phyloP scores from a whole-genome alignment of 1,139 yeast genomes.

The Meyerozyma smithsonii region DNA sequence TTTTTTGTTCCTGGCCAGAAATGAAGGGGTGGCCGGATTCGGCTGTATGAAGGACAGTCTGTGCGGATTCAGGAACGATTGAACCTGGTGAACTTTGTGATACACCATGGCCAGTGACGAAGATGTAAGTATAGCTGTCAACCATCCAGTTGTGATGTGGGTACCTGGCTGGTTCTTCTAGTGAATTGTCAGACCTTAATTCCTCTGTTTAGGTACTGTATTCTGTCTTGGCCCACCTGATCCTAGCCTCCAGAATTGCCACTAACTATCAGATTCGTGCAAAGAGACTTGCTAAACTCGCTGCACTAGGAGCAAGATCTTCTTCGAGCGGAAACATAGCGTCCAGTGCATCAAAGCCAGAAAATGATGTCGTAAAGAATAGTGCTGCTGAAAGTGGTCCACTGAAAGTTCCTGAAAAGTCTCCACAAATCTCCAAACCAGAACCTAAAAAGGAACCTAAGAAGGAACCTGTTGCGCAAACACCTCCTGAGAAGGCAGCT shows the following conservation, averaged over 20 bases:
- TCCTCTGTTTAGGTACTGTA: too few species aligned
- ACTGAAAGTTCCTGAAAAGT: slow-evolving; percentile 4
- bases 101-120: slow-evolving; percentile 12
- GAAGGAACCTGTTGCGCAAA: neutral
- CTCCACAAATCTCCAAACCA: neutral
- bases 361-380: neutral
- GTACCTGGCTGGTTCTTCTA: too few species aligned
- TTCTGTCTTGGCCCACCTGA: too few species aligned
- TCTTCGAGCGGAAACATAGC: neutral
- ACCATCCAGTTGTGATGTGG: too few species aligned
- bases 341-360: neutral
- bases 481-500: slow-evolving; percentile 2
- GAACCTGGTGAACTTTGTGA: too few species aligned
- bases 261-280: slow-evolving; percentile 46
- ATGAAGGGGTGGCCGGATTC: too few species aligned
- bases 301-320: slow-evolving; percentile 16
- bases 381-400: neutral
- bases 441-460: neutral
- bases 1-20: too few species aligned
- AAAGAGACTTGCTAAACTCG: slow-evolving; percentile 50
- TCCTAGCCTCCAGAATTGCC: slow-evolving; percentile 2
- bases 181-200: too few species aligned
- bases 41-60: neutral
- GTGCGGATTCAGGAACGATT: neutral
- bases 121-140: slow-evolving; percentile 12